Conservation (phyloP, 306 rosid genomes). For the Psophocarpus tetragonolobus region DNA sequence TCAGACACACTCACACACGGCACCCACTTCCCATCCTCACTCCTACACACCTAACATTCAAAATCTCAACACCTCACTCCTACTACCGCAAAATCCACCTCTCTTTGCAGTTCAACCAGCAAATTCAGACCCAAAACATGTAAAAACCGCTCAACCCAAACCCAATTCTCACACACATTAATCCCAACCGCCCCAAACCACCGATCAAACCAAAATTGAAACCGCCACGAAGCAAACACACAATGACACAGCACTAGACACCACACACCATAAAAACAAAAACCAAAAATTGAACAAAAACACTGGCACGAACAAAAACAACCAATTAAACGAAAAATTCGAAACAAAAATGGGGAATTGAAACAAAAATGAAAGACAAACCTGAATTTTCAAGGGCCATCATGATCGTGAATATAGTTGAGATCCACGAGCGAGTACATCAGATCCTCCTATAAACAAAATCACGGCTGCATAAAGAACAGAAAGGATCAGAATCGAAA, state of each 20-base stretch:
- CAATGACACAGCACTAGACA: conserved; percentile 7
- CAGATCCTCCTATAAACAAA: conserved; percentile 66
- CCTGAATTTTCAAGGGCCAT: conserved; percentile 91
- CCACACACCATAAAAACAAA: not conserved
- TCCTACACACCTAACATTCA: not conserved
- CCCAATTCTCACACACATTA: conserved; percentile 36
- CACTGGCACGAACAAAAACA: not conserved
- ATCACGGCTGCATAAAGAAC: conserved; percentile 37
- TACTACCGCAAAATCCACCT: conserved; percentile 14
- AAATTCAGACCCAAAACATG: conserved; percentile 30
- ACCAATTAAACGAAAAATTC: conserved; percentile 7
- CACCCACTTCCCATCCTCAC: conserved; percentile 10
- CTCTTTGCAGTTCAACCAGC: not conserved
- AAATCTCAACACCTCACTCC: not conserved
- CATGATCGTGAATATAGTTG: conserved; percentile 65
- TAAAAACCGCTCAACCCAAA: not conserved
- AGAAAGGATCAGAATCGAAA: not conserved
- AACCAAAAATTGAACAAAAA: conserved; percentile 4
- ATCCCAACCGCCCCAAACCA: conserved; percentile 29
- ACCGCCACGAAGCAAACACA: conserved; percentile 24
- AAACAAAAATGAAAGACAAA: conserved; percentile 14
- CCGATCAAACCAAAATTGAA: conserved; percentile 31
- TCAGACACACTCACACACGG: not conserved
- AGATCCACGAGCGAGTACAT: conserved; percentile 90
- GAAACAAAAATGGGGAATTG: not conserved